Base-by-base conservation (phyloP, 1,139 yeast genomes). In the Saccharomyces hybrid region DNA sequence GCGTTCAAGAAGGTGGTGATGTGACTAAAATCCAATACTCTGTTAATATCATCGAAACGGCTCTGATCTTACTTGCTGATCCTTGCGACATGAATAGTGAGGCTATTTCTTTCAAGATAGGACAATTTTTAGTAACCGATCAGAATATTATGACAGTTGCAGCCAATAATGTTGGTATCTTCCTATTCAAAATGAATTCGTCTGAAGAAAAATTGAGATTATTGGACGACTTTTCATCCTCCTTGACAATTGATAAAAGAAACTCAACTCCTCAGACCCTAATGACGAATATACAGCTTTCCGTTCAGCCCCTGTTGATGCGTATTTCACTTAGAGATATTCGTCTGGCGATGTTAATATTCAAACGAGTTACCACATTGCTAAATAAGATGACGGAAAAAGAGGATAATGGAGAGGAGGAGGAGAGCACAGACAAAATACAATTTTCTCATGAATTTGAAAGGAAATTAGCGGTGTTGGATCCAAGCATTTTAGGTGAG, bases 291-390 rank as follows among this genome's bases (percentile, higher is more conserved):
- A 77, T 90, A 30, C 85, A 84, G 56, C 78, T 87, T 4, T 80
- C 90, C 0, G 76, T 93, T 42, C 97, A 93, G 57, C 95, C 96
- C 0, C 70, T 95, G 48, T 75, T 91, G 41, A 69, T 93, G 67
- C 79, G 98, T 59, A 79, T 95, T 16, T 90, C 98, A 0, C 73
- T 93, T 54, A 78, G 96, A 59, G 99, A 95, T 74, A 87, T 95
- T 49, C 74, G 89, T 50, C 76, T 95, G 52, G 97, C 96, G 0
- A 69, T 86, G 62, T 75, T 78, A 14, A 88, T 93, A 42, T 78
- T 90, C 61, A 82, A 86, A 61, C 80, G 77, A 57, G 96, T 96
- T 0, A 79, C 85, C 3, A 81, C 79, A 16, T 73, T 88, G 57
- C 63, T 68, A 20, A 63, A 67, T 14, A 58, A 61, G 9, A 58